Conservation (phyloP, 176 grass and related monocot species). For the Poa annua region DNA sequence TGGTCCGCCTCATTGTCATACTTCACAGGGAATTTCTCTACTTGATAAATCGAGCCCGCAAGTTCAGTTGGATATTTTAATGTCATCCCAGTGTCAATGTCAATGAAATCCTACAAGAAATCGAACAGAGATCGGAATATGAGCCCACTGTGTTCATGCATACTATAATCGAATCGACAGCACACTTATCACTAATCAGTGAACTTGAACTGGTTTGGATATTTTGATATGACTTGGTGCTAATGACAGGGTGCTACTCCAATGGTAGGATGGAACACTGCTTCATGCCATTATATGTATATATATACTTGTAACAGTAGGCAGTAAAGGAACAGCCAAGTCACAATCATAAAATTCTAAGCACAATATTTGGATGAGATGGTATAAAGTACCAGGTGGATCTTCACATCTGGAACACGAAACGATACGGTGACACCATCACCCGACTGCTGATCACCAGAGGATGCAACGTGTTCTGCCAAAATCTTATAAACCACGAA, state of each 20-base stretch:
- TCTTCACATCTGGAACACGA: constrained; percentile 48
- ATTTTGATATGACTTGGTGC: constrained; percentile 28
- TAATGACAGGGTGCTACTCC: background rate
- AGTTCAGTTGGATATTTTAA: constrained; percentile 62
- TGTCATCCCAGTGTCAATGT: constrained; percentile 60
- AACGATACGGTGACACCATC: constrained; percentile 48
- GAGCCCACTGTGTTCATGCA: constrained; percentile 25
- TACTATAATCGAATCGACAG: constrained; percentile 19
- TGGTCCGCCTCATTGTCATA: constrained; percentile 38
- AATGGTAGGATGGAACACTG: background rate
- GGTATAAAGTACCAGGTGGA: constrained; percentile 58
- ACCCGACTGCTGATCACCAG: constrained; percentile 36
- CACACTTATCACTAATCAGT: constrained; percentile 19
- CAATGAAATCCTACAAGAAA: constrained; percentile 68
- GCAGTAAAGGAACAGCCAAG: background rate
- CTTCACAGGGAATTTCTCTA: constrained; percentile 55
- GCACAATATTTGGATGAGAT: constrained; percentile 38
- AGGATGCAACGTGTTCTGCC: constrained; percentile 45
- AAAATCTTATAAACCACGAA: constrained; percentile 42
- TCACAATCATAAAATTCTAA: constrained; percentile 30
- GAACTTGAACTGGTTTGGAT: constrained; percentile 37
- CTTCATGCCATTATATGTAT: constrained; percentile 17
- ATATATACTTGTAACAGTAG: background rate
- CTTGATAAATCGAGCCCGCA: constrained; percentile 64
- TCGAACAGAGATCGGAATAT: constrained; percentile 27